Base-by-base conservation (phyloP, 345 rosid genomes). In the Gossypium herbaceum region DNA sequence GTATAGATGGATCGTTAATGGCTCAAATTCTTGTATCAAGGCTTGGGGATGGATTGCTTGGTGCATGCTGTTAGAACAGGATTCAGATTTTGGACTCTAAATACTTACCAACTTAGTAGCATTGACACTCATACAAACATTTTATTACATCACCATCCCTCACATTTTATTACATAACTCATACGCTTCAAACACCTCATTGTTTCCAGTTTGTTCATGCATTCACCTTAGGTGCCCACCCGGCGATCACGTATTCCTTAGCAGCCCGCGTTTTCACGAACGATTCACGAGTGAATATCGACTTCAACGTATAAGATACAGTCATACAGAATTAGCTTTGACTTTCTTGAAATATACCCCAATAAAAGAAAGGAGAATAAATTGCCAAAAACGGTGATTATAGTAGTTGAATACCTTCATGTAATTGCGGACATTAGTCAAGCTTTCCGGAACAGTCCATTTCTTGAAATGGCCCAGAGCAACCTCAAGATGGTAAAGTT, bases 391-490 rank as follows among this genome's bases (percentile, higher is more conserved):
- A 5, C 3, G 8, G 19, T 5, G 57, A 52, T 52, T 52, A 47
- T 12, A 59, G 47, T 12, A 47, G 41, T n/a, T 1, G 25, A 66
- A 58, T 79, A 91, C 91, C 86, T 85, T 84, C 63, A 79, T 84
- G 88, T 93, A 95, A 73, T 69, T 75, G 75, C 69, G 88, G 82
- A 91, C 87, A 83, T 83, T 76, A 24, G 87, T 72, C 82, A 91
- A 87, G 78, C 75, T 84, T 75, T 77, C 90, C 1, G 97, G 99
- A 64, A 93, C 63, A 75, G 86, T 79, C 98, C 97, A 90, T 64
- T 86, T 88, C 84, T 93, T 95, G 71, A 88, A 95, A 76, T 95
- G 94, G 69, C 88, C 97, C 59, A 92, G 93, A 77, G 91, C 91
- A 13, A 88, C 76, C 84, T 91, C 75, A 3, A 95, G 94, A 82